These are phyloP conservation scores for Phytopythium cucurbitacearum DNA, from an alignment of 352 stramenopile genomes.

Conservation along the genomic window DNA sequence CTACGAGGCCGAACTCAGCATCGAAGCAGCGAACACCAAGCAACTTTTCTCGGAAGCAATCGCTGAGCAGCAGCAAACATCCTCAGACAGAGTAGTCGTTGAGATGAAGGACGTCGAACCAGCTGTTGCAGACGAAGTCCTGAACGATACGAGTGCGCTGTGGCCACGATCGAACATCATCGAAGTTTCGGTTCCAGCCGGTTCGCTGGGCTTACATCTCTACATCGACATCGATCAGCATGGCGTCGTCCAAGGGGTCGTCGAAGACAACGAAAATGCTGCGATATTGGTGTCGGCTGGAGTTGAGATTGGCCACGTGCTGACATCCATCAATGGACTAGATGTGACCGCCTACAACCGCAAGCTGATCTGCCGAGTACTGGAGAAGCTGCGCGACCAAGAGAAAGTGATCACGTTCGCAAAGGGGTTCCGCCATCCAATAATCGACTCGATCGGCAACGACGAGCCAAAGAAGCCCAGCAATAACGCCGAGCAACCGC, in stretches of 20 bases:
- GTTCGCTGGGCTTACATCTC: conserved; percentile 56
- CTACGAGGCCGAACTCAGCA: neutral
- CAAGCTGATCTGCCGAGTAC: conserved; percentile 33
- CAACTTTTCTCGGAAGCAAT: conserved; percentile 22
- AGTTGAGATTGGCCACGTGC: conserved; percentile 28
- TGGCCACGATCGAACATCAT: conserved; percentile 28
- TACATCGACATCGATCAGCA: conserved; percentile 49
- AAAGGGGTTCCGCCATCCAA: conserved; percentile 22
- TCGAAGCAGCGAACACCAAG: conserved; percentile 24
- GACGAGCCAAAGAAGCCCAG: no score
- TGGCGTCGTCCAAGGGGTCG: conserved; percentile 53
- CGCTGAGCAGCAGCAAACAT: conserved; percentile 1
- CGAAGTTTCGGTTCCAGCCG: conserved; percentile 29
- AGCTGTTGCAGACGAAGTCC: neutral
- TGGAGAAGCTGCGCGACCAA: conserved; percentile 44
- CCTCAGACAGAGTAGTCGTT: neutral
- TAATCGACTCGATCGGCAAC: conserved; percentile 1
- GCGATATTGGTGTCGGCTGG: conserved; percentile 22
- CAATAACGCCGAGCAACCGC: conserved; percentile 27
- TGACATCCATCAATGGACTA: conserved; percentile 55
- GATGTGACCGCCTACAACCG: conserved; percentile 35
- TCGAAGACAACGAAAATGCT: conserved; percentile 40
- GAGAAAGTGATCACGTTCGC: conserved; percentile 56
- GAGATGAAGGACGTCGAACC: neutral
- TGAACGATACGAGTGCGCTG: neutral